Percentiles rank a stretch among this genome's conserved stretches.
phyloP scores from a whole-genome alignment of 208 protist species.

The Wallacemonas collosoma region DNA sequence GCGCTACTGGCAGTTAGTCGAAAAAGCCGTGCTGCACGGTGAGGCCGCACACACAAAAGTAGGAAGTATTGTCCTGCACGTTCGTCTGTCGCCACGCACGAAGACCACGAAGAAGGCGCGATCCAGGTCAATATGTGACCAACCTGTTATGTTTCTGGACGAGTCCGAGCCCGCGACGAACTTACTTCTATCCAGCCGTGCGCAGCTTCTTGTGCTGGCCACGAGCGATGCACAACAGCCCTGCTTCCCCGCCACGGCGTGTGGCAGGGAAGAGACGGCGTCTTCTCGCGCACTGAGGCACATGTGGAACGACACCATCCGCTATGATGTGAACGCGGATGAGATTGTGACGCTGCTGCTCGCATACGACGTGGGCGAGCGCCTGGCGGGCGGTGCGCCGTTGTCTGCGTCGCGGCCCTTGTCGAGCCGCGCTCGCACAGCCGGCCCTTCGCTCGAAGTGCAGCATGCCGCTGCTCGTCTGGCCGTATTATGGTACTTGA shows the following conservation, averaged over 20 bases:
- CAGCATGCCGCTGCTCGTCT: constrained; percentile 36
- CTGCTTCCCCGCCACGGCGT: constrained; percentile 17
- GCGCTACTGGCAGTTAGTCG: constrained; percentile 42
- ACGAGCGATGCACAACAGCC: constrained; percentile 9
- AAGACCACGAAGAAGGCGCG: too few species aligned
- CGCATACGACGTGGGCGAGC: constrained; percentile 24
- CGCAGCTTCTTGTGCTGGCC: constrained; percentile 12
- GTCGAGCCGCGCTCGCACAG: neutral
- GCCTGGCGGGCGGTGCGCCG: constrained; percentile 21
- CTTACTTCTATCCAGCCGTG: neutral
- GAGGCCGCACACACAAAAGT: neutral
- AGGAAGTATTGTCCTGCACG: neutral
- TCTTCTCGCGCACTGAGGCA: constrained; percentile 31
- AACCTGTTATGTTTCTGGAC: neutral
- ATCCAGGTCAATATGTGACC: too few species aligned
- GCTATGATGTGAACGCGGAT: constrained; percentile 42
- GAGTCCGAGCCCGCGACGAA: neutral
- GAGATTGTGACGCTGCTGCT: constrained; percentile 42
- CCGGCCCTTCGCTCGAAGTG: constrained; percentile 25
- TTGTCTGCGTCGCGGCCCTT: constrained; percentile 29
- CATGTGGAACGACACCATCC: constrained; percentile 47
- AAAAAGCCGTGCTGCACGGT: constrained; percentile 25
- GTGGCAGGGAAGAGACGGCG: constrained; percentile 5
- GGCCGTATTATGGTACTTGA: constrained; percentile 63
- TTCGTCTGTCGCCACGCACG: constrained; percentile 8